Conservation (phyloP, 2,329 filamentous ascomycete species). For the Tolypocladium guangdongense region DNA sequence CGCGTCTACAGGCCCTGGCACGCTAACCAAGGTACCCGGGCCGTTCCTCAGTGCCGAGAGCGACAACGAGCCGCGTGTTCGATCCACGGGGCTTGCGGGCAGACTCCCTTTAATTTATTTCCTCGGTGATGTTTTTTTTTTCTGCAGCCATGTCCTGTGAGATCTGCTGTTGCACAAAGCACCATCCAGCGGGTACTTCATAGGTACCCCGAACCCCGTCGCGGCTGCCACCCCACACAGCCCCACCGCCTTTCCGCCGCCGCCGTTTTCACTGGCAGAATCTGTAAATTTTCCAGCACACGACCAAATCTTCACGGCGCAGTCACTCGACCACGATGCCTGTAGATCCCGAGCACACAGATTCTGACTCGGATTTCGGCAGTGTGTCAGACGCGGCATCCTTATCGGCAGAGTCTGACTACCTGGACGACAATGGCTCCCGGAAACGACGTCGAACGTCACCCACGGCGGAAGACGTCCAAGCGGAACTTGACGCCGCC, state of each 20-base stretch:
- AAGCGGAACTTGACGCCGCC: slow-evolving; percentile 8
- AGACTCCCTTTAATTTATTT: neutral
- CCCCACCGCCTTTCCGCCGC: neutral
- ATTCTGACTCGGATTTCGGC: neutral
- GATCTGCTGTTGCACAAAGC: neutral
- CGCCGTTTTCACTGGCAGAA: neutral
- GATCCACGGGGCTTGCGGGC: neutral
- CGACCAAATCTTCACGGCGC: neutral
- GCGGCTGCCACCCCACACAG: neutral
- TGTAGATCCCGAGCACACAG: neutral
- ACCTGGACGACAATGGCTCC: slow-evolving; percentile 32
- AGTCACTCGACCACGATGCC: neutral
- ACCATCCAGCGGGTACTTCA: neutral
- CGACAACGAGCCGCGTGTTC: neutral
- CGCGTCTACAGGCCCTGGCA: slow-evolving; percentile 4
- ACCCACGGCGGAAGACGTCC: slow-evolving; percentile 14
- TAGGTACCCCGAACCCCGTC: no score
- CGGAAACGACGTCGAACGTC: slow-evolving; percentile 35
- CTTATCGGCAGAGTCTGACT: slow-evolving; percentile 34
- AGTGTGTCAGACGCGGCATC: neutral
- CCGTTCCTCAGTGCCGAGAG: neutral
- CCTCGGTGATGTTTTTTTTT: neutral
- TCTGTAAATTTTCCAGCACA: neutral
- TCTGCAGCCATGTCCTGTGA: neutral
- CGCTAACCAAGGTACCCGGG: neutral